phyloP scores from a whole-genome alignment of 73 alveolate genomes.

The Durusdinium trenchii region DNA sequence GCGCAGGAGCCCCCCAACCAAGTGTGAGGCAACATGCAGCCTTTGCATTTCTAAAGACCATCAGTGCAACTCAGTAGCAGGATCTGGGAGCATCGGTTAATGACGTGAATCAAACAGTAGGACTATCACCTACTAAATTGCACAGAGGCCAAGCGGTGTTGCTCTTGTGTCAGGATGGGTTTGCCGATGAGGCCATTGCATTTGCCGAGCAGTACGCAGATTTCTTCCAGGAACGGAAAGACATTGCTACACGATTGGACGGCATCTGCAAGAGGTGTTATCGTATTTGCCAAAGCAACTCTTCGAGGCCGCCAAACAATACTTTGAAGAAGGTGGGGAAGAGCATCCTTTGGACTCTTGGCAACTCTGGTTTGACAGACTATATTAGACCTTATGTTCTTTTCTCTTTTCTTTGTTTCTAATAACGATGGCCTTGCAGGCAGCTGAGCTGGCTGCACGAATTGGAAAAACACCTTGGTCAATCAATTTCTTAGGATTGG shows the following conservation, averaged over 20 bases:
- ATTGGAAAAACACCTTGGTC: background rate
- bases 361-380: background rate
- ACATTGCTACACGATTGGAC: background rate
- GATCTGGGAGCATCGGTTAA: no score
- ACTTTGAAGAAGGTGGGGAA: slow-evolving; percentile 77
- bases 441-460: slow-evolving; percentile 34
- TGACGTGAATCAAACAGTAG: no score
- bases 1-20: slow-evolving; percentile 54
- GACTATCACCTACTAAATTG: no score
- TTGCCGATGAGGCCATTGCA: slow-evolving; percentile 75
- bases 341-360: slow-evolving; percentile 71
- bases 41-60: no score
- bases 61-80: no score
- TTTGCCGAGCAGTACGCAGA: slow-evolving; percentile 66
- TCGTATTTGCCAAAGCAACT: background rate
- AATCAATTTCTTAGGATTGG: slow-evolving; percentile 22
- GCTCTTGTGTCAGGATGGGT: slow-evolving; percentile 72
- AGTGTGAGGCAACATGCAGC: no score
- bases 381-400: background rate
- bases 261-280: background rate
- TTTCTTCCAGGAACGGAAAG: slow-evolving; percentile 43
- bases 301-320: slow-evolving; percentile 45
- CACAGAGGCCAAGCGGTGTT: background rate
- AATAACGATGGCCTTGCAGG: background rate
- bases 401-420: background rate